Evolutionary conservation across 2,329 filamentous ascomycete species (phyloP), one percentile per base, ranked within the genome.

Genomic region (Magnaporthales sp.): DNA sequence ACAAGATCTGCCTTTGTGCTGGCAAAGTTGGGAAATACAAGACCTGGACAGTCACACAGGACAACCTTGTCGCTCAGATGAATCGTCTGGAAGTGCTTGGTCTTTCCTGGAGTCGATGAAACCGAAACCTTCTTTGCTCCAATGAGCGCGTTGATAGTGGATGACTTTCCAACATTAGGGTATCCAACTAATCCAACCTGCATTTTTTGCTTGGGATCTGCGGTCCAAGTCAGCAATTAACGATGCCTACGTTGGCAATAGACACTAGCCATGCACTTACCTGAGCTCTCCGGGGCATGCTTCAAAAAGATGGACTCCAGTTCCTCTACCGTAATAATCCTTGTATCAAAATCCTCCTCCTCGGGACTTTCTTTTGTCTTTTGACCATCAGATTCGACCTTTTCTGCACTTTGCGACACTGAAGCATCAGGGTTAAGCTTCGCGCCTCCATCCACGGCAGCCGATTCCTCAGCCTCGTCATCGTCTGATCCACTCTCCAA

Each of bases 81-180:
- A 68, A 99, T 95, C 1, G 95, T 99, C 78, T 99, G 95, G 81
- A 99, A 99, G 74, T 99, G 95, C 81, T 99, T 99, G 15, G 95
- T 99, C 81, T 99, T 99, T 76, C 95, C 95, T 4, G 95, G 95
- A 1, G 95, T 99, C 15, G 94, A 90, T 19, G 95, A 99, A 54
- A 99, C 96, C 0, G 94, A 98, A 6, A 99, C 95, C 80, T 98
- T 99, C 82, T 98, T 99, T 66, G 95, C 89, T 64, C 96, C 96
- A 67, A 98, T 93, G n/a, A 99, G 86, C 58, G 95, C 94, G 80
- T 99, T 99, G 84, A 99, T 99, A 19, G 95, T 99, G 63, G 93
- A 97, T 1, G 96, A 99, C 80, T 99, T 99, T 80, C 95, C 95
- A 70, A 99, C 95, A 80, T 99, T 99, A 74, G 95, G 95, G 79